phyloP scores from a whole-genome alignment of 2,329 filamentous ascomycete species.

The Aureobasidium sp. region DNA sequence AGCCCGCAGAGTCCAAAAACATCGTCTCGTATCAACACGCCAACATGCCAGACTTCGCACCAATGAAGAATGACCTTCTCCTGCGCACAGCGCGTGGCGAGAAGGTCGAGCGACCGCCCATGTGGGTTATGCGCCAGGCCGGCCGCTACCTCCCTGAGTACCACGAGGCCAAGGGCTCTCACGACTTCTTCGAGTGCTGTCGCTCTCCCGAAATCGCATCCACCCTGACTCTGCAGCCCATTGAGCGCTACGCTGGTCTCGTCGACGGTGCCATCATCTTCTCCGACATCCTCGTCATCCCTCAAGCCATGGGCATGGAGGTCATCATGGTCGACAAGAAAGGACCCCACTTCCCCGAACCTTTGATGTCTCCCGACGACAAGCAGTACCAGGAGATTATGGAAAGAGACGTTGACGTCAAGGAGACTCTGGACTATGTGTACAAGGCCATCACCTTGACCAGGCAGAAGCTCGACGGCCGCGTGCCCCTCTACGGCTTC shows the following conservation, averaged over 20 bases:
- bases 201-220: slow-evolving; percentile 88
- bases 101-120: slow-evolving; percentile 83
- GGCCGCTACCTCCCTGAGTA: slow-evolving; percentile 97
- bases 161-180: slow-evolving; percentile 81
- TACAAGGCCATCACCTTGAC: slow-evolving; percentile 93
- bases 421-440: slow-evolving; percentile 81
- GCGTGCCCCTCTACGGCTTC: slow-evolving; percentile 92
- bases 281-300: slow-evolving; percentile 95
- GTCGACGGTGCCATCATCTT: slow-evolving; percentile 98
- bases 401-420: slow-evolving; percentile 72
- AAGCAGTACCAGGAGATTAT: slow-evolving; percentile 75
- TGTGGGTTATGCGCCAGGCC: slow-evolving; percentile 99
- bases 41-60: slow-evolving; percentile 54
- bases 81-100: slow-evolving; percentile 89
- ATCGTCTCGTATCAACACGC: neutral
- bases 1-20: too few relatives aligned
- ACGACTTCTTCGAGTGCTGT: slow-evolving; percentile 98
- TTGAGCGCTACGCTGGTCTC: slow-evolving; percentile 83
- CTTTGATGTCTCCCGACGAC: slow-evolving; percentile 71
- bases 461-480: slow-evolving; percentile 74
- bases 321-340: slow-evolving; percentile 98
- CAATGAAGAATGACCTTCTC: slow-evolving; percentile 87
- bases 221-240: slow-evolving; percentile 85
- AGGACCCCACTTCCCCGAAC: slow-evolving; percentile 86
- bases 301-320: slow-evolving; percentile 96